A percentile compares a stretch with the other conserved stretches of the same genome.
phyloP scores from a whole-genome alignment of 1,284 basidiomycete species.

The Tilletia walkeri region DNA sequence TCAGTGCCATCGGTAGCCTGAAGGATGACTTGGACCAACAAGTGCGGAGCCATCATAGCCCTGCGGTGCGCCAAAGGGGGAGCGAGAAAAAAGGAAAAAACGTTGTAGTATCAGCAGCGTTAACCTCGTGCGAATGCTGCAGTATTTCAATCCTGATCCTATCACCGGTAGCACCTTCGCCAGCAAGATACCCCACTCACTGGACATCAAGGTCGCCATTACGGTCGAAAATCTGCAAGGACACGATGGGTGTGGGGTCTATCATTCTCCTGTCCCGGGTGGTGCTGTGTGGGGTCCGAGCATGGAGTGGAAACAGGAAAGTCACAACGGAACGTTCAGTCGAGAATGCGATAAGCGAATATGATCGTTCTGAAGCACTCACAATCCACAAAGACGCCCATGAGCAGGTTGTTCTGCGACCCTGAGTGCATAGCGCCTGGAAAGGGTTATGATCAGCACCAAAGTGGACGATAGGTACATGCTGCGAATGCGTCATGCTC shows the following conservation, averaged over 20 bases:
- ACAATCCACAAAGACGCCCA: constrained; percentile 34
- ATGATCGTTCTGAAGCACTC: not conserved
- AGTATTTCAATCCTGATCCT: too few relatives aligned
- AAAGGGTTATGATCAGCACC: not conserved
- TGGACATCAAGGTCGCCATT: constrained; percentile 15
- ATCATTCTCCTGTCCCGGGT: constrained; percentile 11
- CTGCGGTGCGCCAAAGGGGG: not conserved
- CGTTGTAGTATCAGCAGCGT: too few relatives aligned
- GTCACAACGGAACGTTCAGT: not conserved
- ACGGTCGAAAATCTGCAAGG: constrained; percentile 11
- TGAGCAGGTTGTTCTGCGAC: constrained; percentile 38
- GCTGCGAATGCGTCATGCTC: not conserved
- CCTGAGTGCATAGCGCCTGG: constrained; percentile 30
- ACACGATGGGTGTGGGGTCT: constrained; percentile 3
- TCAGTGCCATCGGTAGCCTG: not conserved
- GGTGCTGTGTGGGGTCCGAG: constrained; percentile 13
- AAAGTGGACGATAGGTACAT: not conserved
- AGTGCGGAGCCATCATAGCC: constrained; percentile 8
- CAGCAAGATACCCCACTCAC: not conserved
- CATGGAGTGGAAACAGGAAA: not conserved
- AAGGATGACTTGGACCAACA: not conserved
- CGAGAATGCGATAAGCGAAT: too few relatives aligned
- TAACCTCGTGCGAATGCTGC: not conserved
- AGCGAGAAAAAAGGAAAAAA: not conserved
- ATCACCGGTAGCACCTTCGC: too few relatives aligned